A percentile compares a stretch with the other conserved stretches of the same genome.
These are phyloP conservation scores for Aegilops sharonensis DNA, from an alignment of 176 grass and related monocot species.

Conservation along the genomic window DNA sequence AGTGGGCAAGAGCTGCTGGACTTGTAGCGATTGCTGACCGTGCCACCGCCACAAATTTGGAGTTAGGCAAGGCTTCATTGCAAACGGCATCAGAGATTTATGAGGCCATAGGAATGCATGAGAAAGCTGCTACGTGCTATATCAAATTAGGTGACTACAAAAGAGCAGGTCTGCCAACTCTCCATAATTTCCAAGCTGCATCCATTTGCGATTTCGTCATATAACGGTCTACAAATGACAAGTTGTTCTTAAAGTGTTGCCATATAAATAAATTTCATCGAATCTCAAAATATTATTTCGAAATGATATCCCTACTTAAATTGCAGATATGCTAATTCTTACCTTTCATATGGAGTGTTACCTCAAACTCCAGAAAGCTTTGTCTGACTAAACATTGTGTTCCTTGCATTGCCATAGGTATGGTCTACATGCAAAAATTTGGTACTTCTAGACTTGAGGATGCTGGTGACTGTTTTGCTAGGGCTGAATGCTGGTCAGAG, in stretches of 20 bases:
- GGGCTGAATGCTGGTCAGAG: constrained; percentile 38
- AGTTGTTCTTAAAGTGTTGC: background rate
- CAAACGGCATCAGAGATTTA: constrained; percentile 72
- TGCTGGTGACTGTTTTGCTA: constrained; percentile 64
- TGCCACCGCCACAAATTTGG: constrained; percentile 43
- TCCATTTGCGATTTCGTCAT: background rate
- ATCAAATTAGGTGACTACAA: constrained; percentile 68
- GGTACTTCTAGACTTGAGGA: constrained; percentile 59
- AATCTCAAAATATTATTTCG: background rate
- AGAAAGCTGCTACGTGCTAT: constrained; percentile 71
- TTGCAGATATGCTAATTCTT: background rate
- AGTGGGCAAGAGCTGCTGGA: constrained; percentile 81
- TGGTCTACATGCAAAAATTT: constrained; percentile 66
- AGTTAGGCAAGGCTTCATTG: constrained; percentile 40
- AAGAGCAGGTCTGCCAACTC: constrained; percentile 54
- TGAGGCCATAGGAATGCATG: constrained; percentile 62
- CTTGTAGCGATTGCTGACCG: constrained; percentile 59
- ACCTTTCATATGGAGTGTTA: background rate
- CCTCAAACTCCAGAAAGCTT: background rate
- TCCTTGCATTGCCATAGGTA: constrained; percentile 40
- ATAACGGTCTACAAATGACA: background rate
- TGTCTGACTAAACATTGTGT: background rate
- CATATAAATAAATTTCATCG: background rate
- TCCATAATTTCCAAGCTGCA: background rate
- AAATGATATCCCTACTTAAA: background rate